Evolutionary conservation across 2,329 filamentous ascomycete genomes (phyloP).

Genomic region (Didymella lethalis): DNA sequence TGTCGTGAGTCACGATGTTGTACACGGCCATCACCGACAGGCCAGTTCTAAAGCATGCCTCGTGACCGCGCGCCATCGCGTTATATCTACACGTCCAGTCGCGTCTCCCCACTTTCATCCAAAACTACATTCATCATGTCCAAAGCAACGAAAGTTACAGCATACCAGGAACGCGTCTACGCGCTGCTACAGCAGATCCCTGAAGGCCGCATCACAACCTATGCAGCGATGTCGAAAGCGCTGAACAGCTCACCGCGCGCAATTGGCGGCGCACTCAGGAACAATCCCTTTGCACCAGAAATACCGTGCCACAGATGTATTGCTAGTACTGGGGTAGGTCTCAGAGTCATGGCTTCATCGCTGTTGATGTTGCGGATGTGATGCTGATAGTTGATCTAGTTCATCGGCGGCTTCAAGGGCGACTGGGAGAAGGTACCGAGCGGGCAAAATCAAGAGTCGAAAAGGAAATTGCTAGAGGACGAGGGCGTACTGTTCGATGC

Average conservation of each 20-base stretch:
- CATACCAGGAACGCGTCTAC: constrained; percentile 65
- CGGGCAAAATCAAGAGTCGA: constrained; percentile 69
- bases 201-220: constrained; percentile 76
- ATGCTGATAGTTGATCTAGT: constrained; percentile 26
- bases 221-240: constrained; percentile 73
- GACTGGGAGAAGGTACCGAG: constrained; percentile 68
- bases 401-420: constrained; percentile 74
- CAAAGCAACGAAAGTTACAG: constrained; percentile 41
- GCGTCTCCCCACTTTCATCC: constrained; percentile 8
- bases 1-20: background rate
- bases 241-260: constrained; percentile 76
- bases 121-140: constrained; percentile 23
- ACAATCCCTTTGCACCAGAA: constrained; percentile 81
- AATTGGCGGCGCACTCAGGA: constrained; percentile 77
- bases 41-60: constrained; percentile 45
- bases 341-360: too few species aligned
- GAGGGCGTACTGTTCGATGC: constrained; percentile 72
- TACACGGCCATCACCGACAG: constrained; percentile 22
- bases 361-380: too few species aligned
- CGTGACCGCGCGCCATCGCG: constrained; percentile 38
- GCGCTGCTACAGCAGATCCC: constrained; percentile 79
- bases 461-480: constrained; percentile 65
- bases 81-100: constrained; percentile 20
- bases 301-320: constrained; percentile 86
- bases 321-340: constrained; percentile 70